Evolutionary conservation across 208 protist species (phyloP), one percentile per base, ranked within the genome.

Genomic region (Crithidia expoeki): DNA sequence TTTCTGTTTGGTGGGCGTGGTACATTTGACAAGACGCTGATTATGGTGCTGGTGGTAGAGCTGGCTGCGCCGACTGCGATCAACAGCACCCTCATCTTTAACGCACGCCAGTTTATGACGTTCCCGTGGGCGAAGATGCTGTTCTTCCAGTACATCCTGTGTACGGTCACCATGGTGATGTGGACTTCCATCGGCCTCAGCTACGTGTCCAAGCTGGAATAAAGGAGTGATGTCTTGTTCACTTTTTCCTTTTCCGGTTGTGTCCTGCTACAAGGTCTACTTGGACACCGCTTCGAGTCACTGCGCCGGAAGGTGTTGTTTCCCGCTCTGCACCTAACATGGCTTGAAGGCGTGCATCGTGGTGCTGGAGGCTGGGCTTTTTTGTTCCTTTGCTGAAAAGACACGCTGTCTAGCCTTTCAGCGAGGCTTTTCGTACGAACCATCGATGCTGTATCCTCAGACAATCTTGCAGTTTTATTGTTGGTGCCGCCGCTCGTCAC

Each of bases 61-160:
- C 47, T 89, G 14, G 73, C 84, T 1, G 74, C 84, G 12, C 90
- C 90, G n/a, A 86, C 88, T 1, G 90, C 90, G 17, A 89, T 95
- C 57, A 92, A 93, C 79, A 88, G 75, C 66, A 72, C 83, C 1
- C 68, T 95, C 33, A 60, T 94, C 40, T 95, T 91, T 69, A 88
- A 85, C 59, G 51, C 72, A 0, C 63, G 66, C 14, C 75, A 86
- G 28, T 95, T 84, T 65, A 92, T 92, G 84, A 79, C 76, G 21
- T 85, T 76, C 19, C 72, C 62, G 28, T 94, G 86, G 85, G 72
- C 87, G 0, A 90, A 84, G 63, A 90, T 94, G 88, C 79, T 95
- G 7, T 88, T 94, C 49, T 89, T 88, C 44, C 86, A 92, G 77
- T 93, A 95, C 74, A 38, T 88, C 2, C 60, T 81, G 7, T 91